Evolutionary conservation across 78 protist genomes (phyloP).

Genomic region (Anaeramoeba ignava): DNA sequence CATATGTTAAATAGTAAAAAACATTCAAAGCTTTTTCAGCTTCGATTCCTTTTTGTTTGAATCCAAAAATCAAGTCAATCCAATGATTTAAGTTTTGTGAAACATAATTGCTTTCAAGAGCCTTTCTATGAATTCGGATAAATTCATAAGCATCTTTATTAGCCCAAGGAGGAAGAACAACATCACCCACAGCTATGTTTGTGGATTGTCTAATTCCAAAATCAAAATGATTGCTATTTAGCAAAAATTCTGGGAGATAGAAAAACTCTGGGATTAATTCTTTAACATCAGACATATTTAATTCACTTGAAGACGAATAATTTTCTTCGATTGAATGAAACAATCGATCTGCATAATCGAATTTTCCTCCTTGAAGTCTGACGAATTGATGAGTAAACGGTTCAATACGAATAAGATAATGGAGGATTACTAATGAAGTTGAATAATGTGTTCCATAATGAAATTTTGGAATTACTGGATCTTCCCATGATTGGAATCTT

Average conservation of each 20-base stretch:
- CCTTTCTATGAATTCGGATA: neutral
- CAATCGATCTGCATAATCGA: neutral
- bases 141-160: neutral
- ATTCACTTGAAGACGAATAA: neutral
- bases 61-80: constrained; percentile 3
- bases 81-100: neutral
- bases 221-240: neutral
- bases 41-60: neutral
- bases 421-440: too few species aligned
- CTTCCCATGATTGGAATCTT: too few species aligned
- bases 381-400: too few species aligned
- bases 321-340: neutral
- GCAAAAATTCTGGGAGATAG: neutral
- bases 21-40: constrained; percentile 2
- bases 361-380: neutral
- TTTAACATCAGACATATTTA: neutral
- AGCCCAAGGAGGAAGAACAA: neutral
- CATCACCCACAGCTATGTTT: neutral
- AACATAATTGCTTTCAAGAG: neutral
- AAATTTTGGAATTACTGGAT: too few species aligned
- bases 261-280: constrained; percentile 3
- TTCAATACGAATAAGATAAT: too few species aligned
- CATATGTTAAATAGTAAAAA: neutral
- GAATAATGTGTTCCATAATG: too few species aligned
- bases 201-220: neutral